Evolutionary conservation across 2,329 filamentous ascomycete species (phyloP), one percentile per base, ranked within the genome.

Genomic region (Trichoderma hamatum): DNA sequence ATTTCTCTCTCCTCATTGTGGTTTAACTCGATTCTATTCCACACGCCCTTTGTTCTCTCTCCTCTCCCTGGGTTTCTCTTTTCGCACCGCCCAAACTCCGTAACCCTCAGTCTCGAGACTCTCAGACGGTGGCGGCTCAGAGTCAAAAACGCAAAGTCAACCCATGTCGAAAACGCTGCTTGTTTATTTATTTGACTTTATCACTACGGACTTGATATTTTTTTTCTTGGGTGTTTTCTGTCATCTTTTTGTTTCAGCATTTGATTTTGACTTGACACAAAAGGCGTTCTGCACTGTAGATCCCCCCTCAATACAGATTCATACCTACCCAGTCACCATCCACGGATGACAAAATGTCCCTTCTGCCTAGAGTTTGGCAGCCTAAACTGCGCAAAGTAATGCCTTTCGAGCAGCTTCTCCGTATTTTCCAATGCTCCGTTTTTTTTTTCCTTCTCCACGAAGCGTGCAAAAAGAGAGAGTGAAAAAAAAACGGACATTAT

Each of bases 281-380:
- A 65, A 51, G 21, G 39, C 51, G 51, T 36, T 46, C 55, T 65
- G 62, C 62, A 65, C 52, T n/a, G 62, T 65, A 65, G 62, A 65
- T 65, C 62, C 61, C 32, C 52, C 49, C 14, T 30, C 36, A 30
- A 46, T n/a, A 59, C 21, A 39, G 10, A 43, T 13, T 10, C 34
- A n/a, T n/a, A n/a, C n/a, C n/a, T n/a, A n/a, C n/a, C n/a, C n/a
- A n/a, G n/a, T 21, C 7, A 10, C 28, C 36, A 58, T 24, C 30
- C 11, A 3, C 28, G 28, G n/a, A 19, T 24, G 24, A 36, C 24
- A 49, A 21, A 21, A 11, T 21, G n/a, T 21, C 39, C 39, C 39
- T 43, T n/a, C 39, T 43, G 39, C 39, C 39, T 43, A 19, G 6
- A n/a, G 2, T 9, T 5, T 19, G 39, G 6, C 58, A 46, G 32